phyloP scores from a whole-genome alignment of 1,139 yeast genomes.

The Diutina mesorugosa region DNA sequence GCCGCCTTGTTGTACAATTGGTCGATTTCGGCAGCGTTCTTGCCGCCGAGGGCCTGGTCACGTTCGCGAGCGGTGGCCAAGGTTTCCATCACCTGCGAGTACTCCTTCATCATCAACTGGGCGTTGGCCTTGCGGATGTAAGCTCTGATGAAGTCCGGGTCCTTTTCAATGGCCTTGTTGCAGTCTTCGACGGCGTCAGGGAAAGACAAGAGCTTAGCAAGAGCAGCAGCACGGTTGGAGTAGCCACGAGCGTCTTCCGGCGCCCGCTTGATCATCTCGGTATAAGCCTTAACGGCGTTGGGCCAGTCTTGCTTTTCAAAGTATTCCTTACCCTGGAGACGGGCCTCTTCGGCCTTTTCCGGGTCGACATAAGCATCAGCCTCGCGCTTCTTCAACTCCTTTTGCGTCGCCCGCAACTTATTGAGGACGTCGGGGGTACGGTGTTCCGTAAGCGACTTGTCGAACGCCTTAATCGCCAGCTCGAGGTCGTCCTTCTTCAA shows the following conservation, averaged over 20 bases:
- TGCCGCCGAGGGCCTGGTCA: conserved; percentile 47
- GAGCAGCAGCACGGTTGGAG: conserved; percentile 96
- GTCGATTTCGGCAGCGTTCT: conserved; percentile 67
- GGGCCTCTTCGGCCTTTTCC: conserved; percentile 89
- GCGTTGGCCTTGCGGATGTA: conserved; percentile 96
- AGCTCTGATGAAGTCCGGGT: conserved; percentile 84
- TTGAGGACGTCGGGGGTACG: conserved; percentile 89
- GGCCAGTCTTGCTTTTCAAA: conserved; percentile 96
- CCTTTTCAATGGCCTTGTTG: conserved; percentile 76
- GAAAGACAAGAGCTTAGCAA: conserved; percentile 88
- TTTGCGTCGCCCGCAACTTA: conserved; percentile 80
- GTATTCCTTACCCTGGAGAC: conserved; percentile 79
- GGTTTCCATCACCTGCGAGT: conserved; percentile 70
- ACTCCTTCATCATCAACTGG: conserved; percentile 83
- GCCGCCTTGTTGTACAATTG: conserved; percentile 69
- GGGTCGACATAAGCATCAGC: conserved; percentile 74
- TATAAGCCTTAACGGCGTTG: conserved; percentile 83
- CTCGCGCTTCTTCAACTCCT: conserved; percentile 69
- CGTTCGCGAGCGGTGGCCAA: conserved; percentile 64
- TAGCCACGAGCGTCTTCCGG: conserved; percentile 96
- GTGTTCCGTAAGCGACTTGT: conserved; percentile 91
- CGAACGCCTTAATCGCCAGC: conserved; percentile 67
- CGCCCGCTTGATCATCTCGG: conserved; percentile 92
- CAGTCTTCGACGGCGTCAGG: conserved; percentile 95
- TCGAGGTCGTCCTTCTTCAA: conserved; percentile 61